Conservation (phyloP, 148 eudicot species). For the Heliosperma pusillum region DNA sequence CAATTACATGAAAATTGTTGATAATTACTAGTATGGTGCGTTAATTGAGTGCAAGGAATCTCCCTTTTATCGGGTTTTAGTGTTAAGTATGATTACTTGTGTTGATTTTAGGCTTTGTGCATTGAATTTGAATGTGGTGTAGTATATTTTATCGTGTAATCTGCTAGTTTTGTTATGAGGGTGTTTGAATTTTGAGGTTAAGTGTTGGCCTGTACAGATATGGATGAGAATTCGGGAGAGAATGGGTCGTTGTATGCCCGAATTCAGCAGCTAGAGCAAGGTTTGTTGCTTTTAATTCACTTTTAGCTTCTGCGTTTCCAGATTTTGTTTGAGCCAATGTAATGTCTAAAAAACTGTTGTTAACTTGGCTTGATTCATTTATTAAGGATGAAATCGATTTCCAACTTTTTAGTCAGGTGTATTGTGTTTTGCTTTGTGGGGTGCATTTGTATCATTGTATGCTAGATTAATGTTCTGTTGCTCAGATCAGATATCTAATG, state of each 20-base stretch:
- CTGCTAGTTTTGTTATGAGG: neutral
- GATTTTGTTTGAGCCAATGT: neutral
- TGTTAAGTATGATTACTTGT: neutral
- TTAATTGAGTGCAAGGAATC: neutral
- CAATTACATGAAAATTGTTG: neutral
- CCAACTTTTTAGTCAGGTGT: neutral
- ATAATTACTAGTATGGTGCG: neutral
- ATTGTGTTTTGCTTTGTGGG: neutral
- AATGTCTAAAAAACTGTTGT: neutral
- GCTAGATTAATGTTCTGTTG: neutral
- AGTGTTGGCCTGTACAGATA: slow-evolving; percentile 23
- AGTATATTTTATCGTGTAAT: neutral
- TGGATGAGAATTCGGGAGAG: slow-evolving; percentile 50
- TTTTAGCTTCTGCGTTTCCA: neutral
- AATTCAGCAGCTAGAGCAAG: slow-evolving; percentile 62
- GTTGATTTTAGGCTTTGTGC: neutral
- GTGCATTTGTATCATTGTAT: neutral
- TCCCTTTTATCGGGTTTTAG: neutral
- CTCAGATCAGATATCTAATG: neutral
- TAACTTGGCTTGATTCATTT: neutral
- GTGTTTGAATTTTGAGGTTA: neutral
- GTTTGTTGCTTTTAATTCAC: slow-evolving; percentile 32
- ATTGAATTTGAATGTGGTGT: neutral
- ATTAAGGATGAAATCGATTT: neutral
- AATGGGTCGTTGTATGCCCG: slow-evolving; percentile 59